Evolutionary conservation across 1,139 yeast species (phyloP), one percentile per base, ranked within the genome.

Genomic region (Blastobotrys capitulatus): DNA sequence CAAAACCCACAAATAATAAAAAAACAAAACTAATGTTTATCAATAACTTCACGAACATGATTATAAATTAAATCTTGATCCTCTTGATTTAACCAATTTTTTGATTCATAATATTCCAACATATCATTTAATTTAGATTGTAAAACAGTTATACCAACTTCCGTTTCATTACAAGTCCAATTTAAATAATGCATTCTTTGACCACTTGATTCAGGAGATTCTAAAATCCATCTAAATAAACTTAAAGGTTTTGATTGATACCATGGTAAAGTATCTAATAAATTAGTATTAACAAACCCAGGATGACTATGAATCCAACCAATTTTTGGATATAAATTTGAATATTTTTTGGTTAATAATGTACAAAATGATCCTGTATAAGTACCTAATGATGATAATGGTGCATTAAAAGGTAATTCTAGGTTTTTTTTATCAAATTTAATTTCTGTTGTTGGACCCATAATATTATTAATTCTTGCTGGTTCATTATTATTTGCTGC

Each of bases 251-350:
- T 15, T 2, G 25, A 4, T 2, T 22, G 6, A 13, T 32, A 42
- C 39, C 39, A 44, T 10, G 47, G 47, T 13, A 61, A 52, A 25
- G 51, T 54, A 15, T 58, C 47, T 13, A 31, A 25, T 36, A 55
- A 54, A 15, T 53, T 54, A 7, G 68, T 61, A 8, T 48, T 47
- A 19, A 65, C 65, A 16, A 54, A 8, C 7, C 69, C 69, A 5
- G 69, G 69, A 46, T 48, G 51, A 19, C 53, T 53, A 52, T 65
- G 69, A 22, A 52, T 51, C 46, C 63, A 64, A 2, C 57, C 42
- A 16, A 64, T 47, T 5, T 56, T 46, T 15, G 69, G 66, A 47
- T 64, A 56, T 13, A 50, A 45, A 18, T 51, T 45, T 5, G 65
- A 60, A 48, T 62, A 60, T 27, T 55, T 57, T 6, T 25, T 8